Base-by-base conservation (phyloP, 768 basidiomycete species). In the Sistotremastrum niveocremeum region DNA sequence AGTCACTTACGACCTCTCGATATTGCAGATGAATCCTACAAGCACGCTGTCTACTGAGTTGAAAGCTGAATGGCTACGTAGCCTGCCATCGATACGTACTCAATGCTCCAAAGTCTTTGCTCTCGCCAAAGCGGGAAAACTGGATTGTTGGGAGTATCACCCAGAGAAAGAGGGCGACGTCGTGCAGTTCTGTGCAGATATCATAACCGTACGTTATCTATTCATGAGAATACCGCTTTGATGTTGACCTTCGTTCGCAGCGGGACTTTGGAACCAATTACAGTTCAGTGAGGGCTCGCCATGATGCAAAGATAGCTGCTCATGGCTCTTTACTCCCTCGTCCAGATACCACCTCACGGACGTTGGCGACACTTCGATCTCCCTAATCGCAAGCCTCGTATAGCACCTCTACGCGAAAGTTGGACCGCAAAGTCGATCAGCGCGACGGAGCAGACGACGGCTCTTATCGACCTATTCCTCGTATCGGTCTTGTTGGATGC, bases 401-500 rank as follows among this genome's bases (percentile, higher is more conserved):
- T 57, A 62, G 43, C 60, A 69, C 3, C 65, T 73, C 4, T 70
- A 74, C 53, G 48, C 57, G 2, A 74, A 68, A 45, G 81, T 20
- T 20, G 20, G 20, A 20, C 20, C 20, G 20, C 20, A 20, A 1
- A 20, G 20, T 20, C 20, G 20, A 20, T 37, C 42, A 10, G 47
- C 54, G 5, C 37, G 61, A 34, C 63, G 91, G 55, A 71, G 74
- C 38, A 73, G 79, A 44, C 76, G 79, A 48, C 74, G 89, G 1
- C 69, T 89, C 34, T 20, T 20, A 70, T 98, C 58, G 94, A 98
- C 63, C 75, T 95, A 37, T 93, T 91, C 65, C 64, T 80, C 45
- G 66, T 82, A 28, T 90, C 89, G 7, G 94, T 98, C 6, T 71
- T 98, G 9, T 77, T 99, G 34, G 94, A 98, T 55, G 94, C 93